Conservation (phyloP, 2,329 filamentous ascomycete species). For the Calonectria naviculata region DNA sequence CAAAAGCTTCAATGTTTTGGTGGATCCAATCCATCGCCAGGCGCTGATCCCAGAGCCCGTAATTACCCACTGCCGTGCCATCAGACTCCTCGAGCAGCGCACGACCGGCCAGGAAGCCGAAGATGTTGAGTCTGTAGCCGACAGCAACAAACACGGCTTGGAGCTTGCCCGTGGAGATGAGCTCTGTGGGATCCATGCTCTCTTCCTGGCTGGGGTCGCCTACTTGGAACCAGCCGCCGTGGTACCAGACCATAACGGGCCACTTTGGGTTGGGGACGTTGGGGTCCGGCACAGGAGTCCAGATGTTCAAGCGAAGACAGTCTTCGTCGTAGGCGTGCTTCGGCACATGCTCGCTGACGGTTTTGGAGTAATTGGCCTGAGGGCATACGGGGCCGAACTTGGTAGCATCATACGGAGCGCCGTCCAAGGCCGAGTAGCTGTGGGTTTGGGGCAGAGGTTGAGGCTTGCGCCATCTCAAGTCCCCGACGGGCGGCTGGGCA, state of each 20-base stretch:
- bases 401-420: slow-evolving; percentile 49
- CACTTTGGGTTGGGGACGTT: slow-evolving; percentile 33
- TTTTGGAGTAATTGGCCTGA: slow-evolving; percentile 42
- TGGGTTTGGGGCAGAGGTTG: slow-evolving; percentile 42
- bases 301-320: slow-evolving; percentile 58
- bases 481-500: slow-evolving; percentile 50
- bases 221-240: slow-evolving; percentile 61
- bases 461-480: slow-evolving; percentile 51
- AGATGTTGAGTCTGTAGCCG: slow-evolving; percentile 24
- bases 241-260: slow-evolving; percentile 50
- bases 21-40: slow-evolving; percentile 24
- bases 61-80: slow-evolving; percentile 18
- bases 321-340: slow-evolving; percentile 47
- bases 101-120: slow-evolving; percentile 20
- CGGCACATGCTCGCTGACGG: slow-evolving; percentile 12
- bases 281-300: slow-evolving; percentile 50
- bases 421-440: slow-evolving; percentile 38
- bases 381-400: slow-evolving; percentile 51
- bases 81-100: slow-evolving; percentile 3
- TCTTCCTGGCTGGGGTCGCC: slow-evolving; percentile 55
- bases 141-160: slow-evolving; percentile 21
- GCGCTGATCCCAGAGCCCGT: slow-evolving; percentile 24
- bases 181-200: slow-evolving; percentile 55
- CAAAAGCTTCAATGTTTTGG: slow-evolving; percentile 18
- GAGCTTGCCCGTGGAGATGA: slow-evolving; percentile 46